Percentiles rank a stretch among this genome's conserved stretches.
Evolutionary conservation across 495 filamentous ascomycete species (phyloP).

Genomic region (Immersiella caudata): DNA sequence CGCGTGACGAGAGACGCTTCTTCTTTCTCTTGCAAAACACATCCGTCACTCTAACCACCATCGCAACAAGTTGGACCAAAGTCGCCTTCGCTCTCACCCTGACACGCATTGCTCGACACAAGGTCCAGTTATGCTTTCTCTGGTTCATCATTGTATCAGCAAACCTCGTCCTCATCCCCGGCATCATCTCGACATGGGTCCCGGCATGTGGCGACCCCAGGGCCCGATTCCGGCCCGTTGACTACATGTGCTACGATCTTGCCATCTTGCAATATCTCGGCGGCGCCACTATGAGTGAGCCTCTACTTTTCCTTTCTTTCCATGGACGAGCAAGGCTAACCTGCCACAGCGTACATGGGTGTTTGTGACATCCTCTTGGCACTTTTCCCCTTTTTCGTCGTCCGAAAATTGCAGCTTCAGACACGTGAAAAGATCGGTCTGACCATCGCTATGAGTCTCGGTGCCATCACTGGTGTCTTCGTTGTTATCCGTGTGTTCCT

Average conservation of each 20-base stretch:
- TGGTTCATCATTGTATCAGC: constrained; percentile 24
- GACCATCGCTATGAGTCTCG: constrained; percentile 40
- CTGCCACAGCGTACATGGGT: constrained; percentile 26
- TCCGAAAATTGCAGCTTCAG: constrained; percentile 34
- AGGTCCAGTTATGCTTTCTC: constrained; percentile 16
- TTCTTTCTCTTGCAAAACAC: constrained; percentile 30
- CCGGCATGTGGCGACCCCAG: constrained; percentile 28
- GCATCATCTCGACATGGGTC: constrained; percentile 25
- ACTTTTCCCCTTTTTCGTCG: constrained; percentile 37
- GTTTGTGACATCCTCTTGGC: constrained; percentile 41
- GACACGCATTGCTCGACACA: constrained; percentile 19
- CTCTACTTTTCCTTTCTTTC: no score
- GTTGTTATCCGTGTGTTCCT: constrained; percentile 26
- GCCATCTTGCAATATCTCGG: constrained; percentile 21
- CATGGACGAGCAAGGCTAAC: background rate
- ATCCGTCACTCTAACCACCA: constrained; percentile 14
- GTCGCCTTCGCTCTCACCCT: constrained; percentile 29
- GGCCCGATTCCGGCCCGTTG: constrained; percentile 12
- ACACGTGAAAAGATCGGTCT: constrained; percentile 40
- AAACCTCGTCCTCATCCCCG: constrained; percentile 25
- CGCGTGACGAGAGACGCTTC: constrained; percentile 6
- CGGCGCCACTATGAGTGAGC: constrained; percentile 23
- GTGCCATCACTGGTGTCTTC: constrained; percentile 25
- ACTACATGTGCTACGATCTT: constrained; percentile 17
- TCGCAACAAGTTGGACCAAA: constrained; percentile 27